phyloP scores from a whole-genome alignment of 1,139 yeast genomes.

The Pichia sp. region DNA sequence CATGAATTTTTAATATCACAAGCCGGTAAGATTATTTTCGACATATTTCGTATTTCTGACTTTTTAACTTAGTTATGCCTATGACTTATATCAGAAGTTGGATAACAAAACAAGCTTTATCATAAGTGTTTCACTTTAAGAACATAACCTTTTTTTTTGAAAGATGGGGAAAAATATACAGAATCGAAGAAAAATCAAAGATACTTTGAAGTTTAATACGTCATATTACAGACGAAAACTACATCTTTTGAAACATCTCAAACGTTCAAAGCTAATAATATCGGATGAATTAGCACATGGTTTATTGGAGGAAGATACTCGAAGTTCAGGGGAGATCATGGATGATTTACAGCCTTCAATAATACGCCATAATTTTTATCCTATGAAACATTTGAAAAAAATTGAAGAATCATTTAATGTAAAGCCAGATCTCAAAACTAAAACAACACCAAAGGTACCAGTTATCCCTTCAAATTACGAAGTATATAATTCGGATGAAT shows the following conservation, averaged over 20 bases:
- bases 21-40: too few relatives aligned
- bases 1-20: background rate
- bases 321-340: background rate
- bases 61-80: background rate
- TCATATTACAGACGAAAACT: slow-evolving; percentile 2
- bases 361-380: background rate
- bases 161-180: background rate
- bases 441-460: background rate
- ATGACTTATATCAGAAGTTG: background rate
- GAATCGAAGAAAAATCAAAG: background rate
- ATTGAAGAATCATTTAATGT: background rate
- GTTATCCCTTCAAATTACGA: background rate
- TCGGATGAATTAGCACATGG: slow-evolving; percentile 1
- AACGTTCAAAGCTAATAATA: background rate
- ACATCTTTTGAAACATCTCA: slow-evolving; percentile 2
- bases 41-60: too few relatives aligned
- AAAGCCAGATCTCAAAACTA: background rate
- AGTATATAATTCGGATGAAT: background rate
- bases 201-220: background rate
- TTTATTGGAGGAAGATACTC: slow-evolving; percentile 4
- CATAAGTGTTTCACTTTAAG: too few relatives aligned
- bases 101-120: too few relatives aligned
- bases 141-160: background rate
- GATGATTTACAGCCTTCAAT: slow-evolving; percentile 4
- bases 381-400: background rate